Evolutionary conservation across 164 flowering plant species (phyloP).

Genomic region (Vitis rupestris): DNA sequence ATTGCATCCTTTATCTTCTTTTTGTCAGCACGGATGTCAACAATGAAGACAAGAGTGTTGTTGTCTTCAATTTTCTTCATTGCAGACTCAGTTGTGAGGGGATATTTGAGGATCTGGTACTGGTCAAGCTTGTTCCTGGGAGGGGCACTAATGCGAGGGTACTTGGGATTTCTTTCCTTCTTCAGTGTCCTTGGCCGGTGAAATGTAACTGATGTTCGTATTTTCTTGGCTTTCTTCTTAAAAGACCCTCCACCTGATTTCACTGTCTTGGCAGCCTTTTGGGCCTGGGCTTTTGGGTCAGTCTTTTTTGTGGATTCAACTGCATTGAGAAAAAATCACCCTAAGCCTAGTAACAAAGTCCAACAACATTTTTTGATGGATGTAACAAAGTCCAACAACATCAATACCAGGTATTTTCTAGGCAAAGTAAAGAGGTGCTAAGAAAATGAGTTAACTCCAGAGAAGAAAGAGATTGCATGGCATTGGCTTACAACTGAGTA

Average conservation of each 20-base stretch:
- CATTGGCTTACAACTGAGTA: no score
- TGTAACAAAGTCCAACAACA: no score
- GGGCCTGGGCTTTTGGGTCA: conserved; percentile 25
- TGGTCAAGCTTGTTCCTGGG: conserved; percentile 20
- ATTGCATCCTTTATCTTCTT: conserved; percentile 31
- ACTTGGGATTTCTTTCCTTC: conserved; percentile 7
- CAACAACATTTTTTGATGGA: no score
- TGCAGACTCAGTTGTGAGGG: conserved; percentile 34
- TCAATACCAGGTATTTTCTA: no score
- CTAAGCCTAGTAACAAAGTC: no score
- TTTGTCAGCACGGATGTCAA: conserved; percentile 15
- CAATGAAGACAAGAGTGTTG: conserved; percentile 41
- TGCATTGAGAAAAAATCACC: neutral
- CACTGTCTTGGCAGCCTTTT: conserved; percentile 28
- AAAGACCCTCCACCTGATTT: conserved; percentile 22
- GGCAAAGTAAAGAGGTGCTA: no score
- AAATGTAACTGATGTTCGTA: conserved; percentile 9
- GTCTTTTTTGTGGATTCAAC: conserved; percentile 19
- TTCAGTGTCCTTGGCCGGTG: conserved; percentile 13
- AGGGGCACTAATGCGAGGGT: conserved; percentile 27
- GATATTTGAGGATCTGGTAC: no score
- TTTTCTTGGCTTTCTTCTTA: conserved; percentile 18
- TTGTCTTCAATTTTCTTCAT: conserved; percentile 45
- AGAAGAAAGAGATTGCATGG: no score
- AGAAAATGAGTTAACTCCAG: no score